Conservation (phyloP, 352 stramenopile genomes). For the Globisporangium cylindrosporum region DNA sequence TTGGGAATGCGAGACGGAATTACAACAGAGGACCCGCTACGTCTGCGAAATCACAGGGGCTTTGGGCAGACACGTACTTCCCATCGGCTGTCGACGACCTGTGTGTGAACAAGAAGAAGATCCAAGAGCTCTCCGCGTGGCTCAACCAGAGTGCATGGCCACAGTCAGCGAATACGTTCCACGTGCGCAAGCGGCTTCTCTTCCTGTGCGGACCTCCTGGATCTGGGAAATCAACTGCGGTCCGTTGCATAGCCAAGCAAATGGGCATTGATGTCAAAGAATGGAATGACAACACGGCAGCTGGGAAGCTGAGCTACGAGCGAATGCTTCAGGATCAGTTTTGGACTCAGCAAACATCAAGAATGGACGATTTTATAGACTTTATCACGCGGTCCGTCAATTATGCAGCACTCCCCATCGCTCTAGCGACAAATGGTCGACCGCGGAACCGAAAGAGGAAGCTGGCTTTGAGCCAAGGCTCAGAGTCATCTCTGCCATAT, state of each 20-base stretch:
- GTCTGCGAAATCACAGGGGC: conserved; percentile 5
- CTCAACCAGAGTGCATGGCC: conserved; percentile 29
- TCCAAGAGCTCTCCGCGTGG: conserved; percentile 70
- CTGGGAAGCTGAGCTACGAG: conserved; percentile 52
- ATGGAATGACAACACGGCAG: conserved; percentile 69
- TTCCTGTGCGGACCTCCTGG: conserved; percentile 81
- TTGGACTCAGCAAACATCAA: conserved; percentile 41
- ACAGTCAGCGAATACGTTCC: conserved; percentile 1
- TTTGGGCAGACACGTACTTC: conserved; percentile 55
- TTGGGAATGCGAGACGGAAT: background rate
- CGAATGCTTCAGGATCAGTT: conserved; percentile 51
- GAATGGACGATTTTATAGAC: conserved; percentile 70
- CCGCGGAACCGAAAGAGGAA: conserved; percentile 8
- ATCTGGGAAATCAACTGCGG: conserved; percentile 76
- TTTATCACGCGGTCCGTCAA: conserved; percentile 72
- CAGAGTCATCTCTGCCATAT: background rate
- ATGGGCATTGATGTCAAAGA: conserved; percentile 55
- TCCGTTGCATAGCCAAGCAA: conserved; percentile 51
- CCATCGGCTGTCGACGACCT: conserved; percentile 58
- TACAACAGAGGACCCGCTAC: background rate
- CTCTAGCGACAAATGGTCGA: conserved; percentile 8
- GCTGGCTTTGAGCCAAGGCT: conserved; percentile 15
- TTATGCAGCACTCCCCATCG: conserved; percentile 58
- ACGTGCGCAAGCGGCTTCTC: conserved; percentile 52
- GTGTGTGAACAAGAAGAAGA: conserved; percentile 83